Percentiles rank a stretch among this genome's conserved stretches.
phyloP scores from a whole-genome alignment of 768 basidiomycete species.

The Suillus fuscotomentosus region DNA sequence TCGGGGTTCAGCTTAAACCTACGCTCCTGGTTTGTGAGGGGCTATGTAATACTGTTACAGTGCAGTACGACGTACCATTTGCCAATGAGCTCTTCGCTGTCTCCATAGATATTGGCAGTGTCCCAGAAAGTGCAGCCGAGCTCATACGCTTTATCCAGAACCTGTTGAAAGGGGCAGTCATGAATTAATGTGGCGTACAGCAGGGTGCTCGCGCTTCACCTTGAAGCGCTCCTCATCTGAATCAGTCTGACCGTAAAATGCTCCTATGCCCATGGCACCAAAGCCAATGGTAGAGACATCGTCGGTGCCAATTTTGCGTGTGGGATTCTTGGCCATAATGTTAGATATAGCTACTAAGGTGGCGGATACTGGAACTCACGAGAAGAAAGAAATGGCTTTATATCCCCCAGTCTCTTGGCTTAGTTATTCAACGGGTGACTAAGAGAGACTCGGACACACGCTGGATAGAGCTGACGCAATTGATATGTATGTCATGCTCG shows the following conservation, averaged over 20 bases:
- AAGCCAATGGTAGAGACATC: conserved; percentile 56
- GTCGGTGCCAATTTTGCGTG: conserved; percentile 44
- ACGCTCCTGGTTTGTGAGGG: background rate
- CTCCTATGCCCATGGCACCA: conserved; percentile 59
- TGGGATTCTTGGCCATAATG: conserved; percentile 22
- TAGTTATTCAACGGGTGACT: background rate
- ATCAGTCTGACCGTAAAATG: conserved; percentile 42
- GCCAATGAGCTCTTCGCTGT: conserved; percentile 44
- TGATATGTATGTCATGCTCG: too few relatives aligned
- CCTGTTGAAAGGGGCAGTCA: conserved; percentile 18
- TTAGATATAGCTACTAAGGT: conserved; percentile 8
- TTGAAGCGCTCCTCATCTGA: conserved; percentile 61
- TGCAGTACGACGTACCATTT: conserved; percentile 33
- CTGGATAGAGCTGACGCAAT: background rate
- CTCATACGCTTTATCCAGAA: conserved; percentile 42
- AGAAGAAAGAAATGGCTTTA: background rate
- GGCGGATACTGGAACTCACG: background rate
- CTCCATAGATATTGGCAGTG: conserved; percentile 41
- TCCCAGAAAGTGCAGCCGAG: conserved; percentile 48
- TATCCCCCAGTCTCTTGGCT: background rate
- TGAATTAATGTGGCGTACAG: background rate
- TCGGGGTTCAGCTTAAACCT: conserved; percentile 46
- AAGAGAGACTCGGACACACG: background rate
- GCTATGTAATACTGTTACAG: background rate
- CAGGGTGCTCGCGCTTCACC: conserved; percentile 29